Conservation (phyloP, 2,329 filamentous ascomycete species). For the Cordyceps javanica region DNA sequence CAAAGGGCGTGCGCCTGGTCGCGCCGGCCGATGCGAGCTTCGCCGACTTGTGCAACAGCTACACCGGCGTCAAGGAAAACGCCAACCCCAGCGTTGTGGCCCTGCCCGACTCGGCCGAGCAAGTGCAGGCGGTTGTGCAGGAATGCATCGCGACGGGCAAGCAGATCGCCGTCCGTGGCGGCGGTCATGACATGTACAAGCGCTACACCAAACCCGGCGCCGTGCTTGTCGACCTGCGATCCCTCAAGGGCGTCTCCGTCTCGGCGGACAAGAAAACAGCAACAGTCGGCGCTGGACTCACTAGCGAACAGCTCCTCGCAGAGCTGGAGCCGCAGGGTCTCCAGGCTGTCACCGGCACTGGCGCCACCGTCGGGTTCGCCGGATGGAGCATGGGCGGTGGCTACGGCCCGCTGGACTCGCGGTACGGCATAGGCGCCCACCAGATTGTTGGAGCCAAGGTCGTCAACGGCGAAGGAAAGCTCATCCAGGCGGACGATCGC, state of each 20-base stretch:
- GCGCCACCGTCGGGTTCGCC: constrained; percentile 26
- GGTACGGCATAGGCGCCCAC: constrained; percentile 29
- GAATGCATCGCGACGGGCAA: constrained; percentile 2
- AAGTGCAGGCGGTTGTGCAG: not conserved
- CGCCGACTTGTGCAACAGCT: constrained; percentile 2
- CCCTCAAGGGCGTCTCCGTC: constrained; percentile 6
- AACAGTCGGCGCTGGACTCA: constrained; percentile 10
- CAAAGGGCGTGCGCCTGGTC: not conserved
- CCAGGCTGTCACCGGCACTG: constrained; percentile 14
- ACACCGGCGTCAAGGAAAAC: not conserved
- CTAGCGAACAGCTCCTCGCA: constrained; percentile 3
- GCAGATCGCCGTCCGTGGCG: constrained; percentile 11
- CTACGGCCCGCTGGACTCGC: constrained; percentile 25
- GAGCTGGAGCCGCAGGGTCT: constrained; percentile 13
- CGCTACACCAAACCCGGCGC: constrained; percentile 11
- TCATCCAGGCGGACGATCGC: constrained; percentile 22
- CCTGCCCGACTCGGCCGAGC: not conserved
- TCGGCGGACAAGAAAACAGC: constrained; percentile 6
- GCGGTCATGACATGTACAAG: constrained; percentile 13
- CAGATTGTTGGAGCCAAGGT: constrained; percentile 28
- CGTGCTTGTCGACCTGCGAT: constrained; percentile 13
- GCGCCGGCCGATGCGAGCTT: constrained; percentile 1
- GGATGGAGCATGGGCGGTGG: constrained; percentile 31
- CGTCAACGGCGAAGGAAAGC: constrained; percentile 21
- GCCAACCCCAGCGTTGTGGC: constrained; percentile 1